Evolutionary conservation across 2,329 filamentous ascomycete species (phyloP), one percentile per base, ranked within the genome.

Genomic region (Beauveria sp.): DNA sequence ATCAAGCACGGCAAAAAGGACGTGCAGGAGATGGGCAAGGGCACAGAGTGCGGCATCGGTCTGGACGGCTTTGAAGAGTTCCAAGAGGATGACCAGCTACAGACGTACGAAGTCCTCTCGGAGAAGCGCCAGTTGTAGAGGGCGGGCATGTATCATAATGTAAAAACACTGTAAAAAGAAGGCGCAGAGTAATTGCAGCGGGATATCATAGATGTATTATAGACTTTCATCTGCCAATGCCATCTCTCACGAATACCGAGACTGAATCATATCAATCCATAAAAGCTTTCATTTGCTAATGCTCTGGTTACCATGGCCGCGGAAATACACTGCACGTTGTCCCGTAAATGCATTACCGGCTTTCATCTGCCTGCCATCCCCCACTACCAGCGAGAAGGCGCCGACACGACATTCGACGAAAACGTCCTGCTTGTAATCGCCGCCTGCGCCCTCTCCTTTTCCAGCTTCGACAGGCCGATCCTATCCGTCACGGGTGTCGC

Each of bases 1-100:
- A 84, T 99, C 62, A 97, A 95, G 77, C 90, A 96, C 69, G 86
- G 89, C 73, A 97, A 98, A 98, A 96, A 96, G 73, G 91, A 97
- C 66, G 90, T 95, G 34, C 79, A 80, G 51, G 91, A 96, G 70
- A 95, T 96, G 86, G 86, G 86, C 69, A 98, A 96, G 76, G 93
- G 92, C 62, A 85, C 83, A n/a, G 95, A 99, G 75, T 99, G 95
- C 69, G 95, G 95, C 66, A 87, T 99, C 66, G 86, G 85, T 58
- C 93, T 99, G 69, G 86, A 88, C 3, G 82, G 80, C 38, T 99
- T 91, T 86, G 81, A 88, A 53, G 89, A 86, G 24, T 89, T 98
- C 71, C 73, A 87, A 69, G 79, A 86, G 16, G 95, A 93, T 30
- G 95, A 99, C 75, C 84, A 88, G 72, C 83, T 99, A 64, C 95